Conservation (phyloP, 805 yeast species). For the Suhomyces canberraensis region DNA sequence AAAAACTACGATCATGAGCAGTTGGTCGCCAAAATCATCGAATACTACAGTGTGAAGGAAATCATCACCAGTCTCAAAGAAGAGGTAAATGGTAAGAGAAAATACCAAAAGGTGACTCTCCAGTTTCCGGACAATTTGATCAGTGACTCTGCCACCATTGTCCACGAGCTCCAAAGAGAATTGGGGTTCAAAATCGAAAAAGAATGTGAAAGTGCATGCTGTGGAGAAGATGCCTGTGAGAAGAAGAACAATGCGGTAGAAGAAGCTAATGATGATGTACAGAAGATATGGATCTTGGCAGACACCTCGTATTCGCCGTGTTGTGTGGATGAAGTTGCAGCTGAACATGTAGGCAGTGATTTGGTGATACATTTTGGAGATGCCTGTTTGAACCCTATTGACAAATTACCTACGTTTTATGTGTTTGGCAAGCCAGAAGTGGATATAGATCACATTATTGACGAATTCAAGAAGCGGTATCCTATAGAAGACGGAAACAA, state of each 20-base stretch:
- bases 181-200: slow-evolving; percentile 15
- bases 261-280: not conserved
- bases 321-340: slow-evolving; percentile 96
- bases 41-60: slow-evolving; percentile 55
- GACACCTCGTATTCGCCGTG: slow-evolving; percentile 95
- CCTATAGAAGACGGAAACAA: slow-evolving; percentile 30
- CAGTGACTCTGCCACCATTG: slow-evolving; percentile 72
- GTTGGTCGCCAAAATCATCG: slow-evolving; percentile 30
- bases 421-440: slow-evolving; percentile 70
- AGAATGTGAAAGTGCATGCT: not conserved
- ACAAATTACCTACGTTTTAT: slow-evolving; percentile 69
- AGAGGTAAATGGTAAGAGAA: slow-evolving; percentile 19
- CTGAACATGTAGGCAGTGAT: slow-evolving; percentile 86
- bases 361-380: slow-evolving; percentile 91
- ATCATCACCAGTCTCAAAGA: slow-evolving; percentile 39
- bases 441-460: slow-evolving; percentile 38
- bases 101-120: slow-evolving; percentile 59
- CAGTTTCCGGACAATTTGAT: slow-evolving; percentile 88
- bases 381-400: slow-evolving; percentile 83
- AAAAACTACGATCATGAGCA: slow-evolving; percentile 16
- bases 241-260: too few species aligned
- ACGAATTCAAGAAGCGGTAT: slow-evolving; percentile 42
- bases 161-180: slow-evolving; percentile 47
- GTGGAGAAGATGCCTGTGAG: not conserved
- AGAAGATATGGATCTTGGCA: slow-evolving; percentile 75